Evolutionary conservation across 2,329 filamentous ascomycete species (phyloP), one percentile per base, ranked within the genome.

Genomic region (Botrytis fragariae): DNA sequence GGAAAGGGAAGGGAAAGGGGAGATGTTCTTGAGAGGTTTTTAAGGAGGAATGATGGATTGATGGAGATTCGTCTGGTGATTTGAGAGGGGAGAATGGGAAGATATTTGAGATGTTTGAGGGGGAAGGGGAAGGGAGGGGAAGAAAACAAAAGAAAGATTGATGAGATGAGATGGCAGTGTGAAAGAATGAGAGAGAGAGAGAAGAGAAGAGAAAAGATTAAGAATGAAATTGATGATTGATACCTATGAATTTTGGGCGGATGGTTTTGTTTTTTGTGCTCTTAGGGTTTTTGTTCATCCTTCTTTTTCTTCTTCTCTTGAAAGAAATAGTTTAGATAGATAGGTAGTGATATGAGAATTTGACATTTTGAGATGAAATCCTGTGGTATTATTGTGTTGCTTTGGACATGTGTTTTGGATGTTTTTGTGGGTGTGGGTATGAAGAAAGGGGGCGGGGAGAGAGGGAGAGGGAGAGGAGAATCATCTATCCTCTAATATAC

Each of bases 161-260:
- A 63, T 42, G 37, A 42, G 22, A 42, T 42, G 35, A 42, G 25
- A 25, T 25, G 32, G 18, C 22, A 63, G 37, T 29, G 37, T 42
- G 60, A 37, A 20, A 42, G 60, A 37, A 51, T 25, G 44, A 20
- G 22, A 39, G 45, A 18, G n/a, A 29, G 18, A 48, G 35, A n/a
- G 29, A 42, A 64, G 5, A 18, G 16, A 18, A 37, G 22, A 48
- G 12, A 37, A 48, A 29, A 22, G 39, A 63, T n/a, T 44, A 16
- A 64, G 62, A 64, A 67, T 67, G 44, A 67, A n/a, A 67, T 67
- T 51, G 25, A 67, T 67, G 64, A 67, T 54, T 67, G 64, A 67
- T 67, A 67, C 64, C 64, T 54, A 67, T 54, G 64, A 67, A 67
- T 54, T 54, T 37, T 67, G 64, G 45, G 64, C 25, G 64, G 64